Evolutionary conservation across 108 stramenopile genomes (phyloP), one percentile per base, ranked within the genome.

Genomic region (Skeletonema menzelii): DNA sequence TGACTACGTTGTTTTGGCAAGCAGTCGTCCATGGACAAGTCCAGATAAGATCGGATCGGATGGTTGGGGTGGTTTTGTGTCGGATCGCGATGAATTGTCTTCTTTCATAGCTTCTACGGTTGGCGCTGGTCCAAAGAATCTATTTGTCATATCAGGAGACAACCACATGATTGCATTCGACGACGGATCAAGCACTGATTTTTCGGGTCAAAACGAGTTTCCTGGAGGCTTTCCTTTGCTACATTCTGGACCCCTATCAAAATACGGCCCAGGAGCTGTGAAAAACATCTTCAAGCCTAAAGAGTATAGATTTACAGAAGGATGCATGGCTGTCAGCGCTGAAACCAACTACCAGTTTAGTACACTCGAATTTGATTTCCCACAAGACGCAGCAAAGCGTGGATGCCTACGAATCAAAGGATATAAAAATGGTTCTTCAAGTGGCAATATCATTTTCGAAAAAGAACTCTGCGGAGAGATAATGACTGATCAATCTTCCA

Each of bases 91-190:
- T 32, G 70, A 77, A 56, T 37, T 85, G 27, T 65, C 73, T 11
- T 59, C 38, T 55, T 69, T 62, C 46, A 82, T 85, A 40, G 65
- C 79, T 26, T 63, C 75, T n/a, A 79, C 81, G 2, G 44, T 82
- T 37, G 82, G 82, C n/a, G 71, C 76, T 17, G 79, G 83, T 37
- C 59, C 82, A 10, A 58, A 64, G 62, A 85, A 85, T 59, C 15
- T 85, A 37, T 59, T 87, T n/a, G 84, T 79, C 10, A 47, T 85
- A 7, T 77, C 82, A 8, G 80, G 70, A 13, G 84, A 85, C 53
- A 72, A 85, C 55, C 84, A 87, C 67, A 85, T 85, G 84, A 60
- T 87, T 19, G 87, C 84, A 8, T 87, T 84, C 70, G 87, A 87
- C 40, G 84, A 85, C 68, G 87, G 87, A 35, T 71, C 73, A 14